Evolutionary conservation across 768 basidiomycete genomes (phyloP).

Genomic region (Podaxis sp.): DNA sequence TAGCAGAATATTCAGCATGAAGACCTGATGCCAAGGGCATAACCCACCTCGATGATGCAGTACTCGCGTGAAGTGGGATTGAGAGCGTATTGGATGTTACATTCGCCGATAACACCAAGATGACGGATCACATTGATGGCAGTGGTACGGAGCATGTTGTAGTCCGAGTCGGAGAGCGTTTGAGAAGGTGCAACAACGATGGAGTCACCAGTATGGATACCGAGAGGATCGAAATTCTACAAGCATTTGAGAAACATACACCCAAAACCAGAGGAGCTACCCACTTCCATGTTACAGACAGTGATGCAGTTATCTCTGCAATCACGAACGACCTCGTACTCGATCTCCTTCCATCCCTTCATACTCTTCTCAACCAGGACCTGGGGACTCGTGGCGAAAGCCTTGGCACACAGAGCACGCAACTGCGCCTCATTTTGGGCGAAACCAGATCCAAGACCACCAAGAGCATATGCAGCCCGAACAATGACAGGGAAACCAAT

Average conservation of each 20-base stretch:
- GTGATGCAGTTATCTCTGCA: slow-evolving; percentile 99
- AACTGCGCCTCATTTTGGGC: slow-evolving; percentile 94
- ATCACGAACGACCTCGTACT: slow-evolving; percentile 98
- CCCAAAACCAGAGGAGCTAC: slow-evolving; percentile 23
- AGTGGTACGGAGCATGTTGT: slow-evolving; percentile 98
- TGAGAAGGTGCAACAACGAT: slow-evolving; percentile 98
- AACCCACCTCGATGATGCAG: slow-evolving; percentile 90
- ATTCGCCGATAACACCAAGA: slow-evolving; percentile 95
- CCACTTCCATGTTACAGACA: slow-evolving; percentile 99
- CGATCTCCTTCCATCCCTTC: slow-evolving; percentile 99
- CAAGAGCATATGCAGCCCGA: slow-evolving; percentile 94
- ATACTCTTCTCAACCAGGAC: slow-evolving; percentile 99
- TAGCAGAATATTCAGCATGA: slow-evolving; percentile 8
- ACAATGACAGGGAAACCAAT: slow-evolving; percentile 98
- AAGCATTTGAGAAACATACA: slow-evolving; percentile 3
- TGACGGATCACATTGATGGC: slow-evolving; percentile 99
- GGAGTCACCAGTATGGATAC: slow-evolving; percentile 98
- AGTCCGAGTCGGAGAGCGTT: slow-evolving; percentile 97
- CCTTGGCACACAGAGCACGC: slow-evolving; percentile 84
- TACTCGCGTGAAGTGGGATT: slow-evolving; percentile 95
- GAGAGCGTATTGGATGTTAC: slow-evolving; percentile 98
- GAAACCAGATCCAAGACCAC: slow-evolving; percentile 94
- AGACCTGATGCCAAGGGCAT: neutral
- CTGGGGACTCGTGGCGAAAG: slow-evolving; percentile 97
- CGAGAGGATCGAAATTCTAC: slow-evolving; percentile 98